phyloP scores from a whole-genome alignment of 2,329 filamentous ascomycete genomes.

The Pseudopyricularia cyperi region DNA sequence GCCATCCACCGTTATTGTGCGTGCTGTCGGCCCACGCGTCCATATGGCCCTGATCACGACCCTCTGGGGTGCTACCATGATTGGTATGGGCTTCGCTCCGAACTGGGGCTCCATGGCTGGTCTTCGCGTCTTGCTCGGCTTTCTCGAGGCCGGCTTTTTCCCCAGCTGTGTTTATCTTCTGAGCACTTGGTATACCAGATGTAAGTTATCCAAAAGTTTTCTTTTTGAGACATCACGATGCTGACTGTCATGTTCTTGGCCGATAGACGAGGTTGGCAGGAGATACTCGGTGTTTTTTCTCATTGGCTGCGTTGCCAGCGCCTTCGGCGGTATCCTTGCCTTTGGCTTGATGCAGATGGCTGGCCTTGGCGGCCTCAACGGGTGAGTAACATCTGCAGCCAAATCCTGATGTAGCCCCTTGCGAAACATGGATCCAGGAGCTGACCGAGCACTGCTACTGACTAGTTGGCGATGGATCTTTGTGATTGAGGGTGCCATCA shows the following conservation, averaged over 20 bases:
- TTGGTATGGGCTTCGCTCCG: slow-evolving; percentile 51
- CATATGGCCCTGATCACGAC: slow-evolving; percentile 42
- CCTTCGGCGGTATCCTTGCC: slow-evolving; percentile 55
- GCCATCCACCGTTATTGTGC: slow-evolving; percentile 54
- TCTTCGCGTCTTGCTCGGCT: slow-evolving; percentile 44
- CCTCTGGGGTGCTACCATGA: slow-evolving; percentile 48
- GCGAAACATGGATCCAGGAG: not conserved
- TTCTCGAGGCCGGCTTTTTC: slow-evolving; percentile 61
- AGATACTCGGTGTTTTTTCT: slow-evolving; percentile 59
- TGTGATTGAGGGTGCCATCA: slow-evolving; percentile 39
- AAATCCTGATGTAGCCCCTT: not conserved
- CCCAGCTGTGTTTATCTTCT: slow-evolving; percentile 58
- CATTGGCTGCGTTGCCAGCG: slow-evolving; percentile 51
- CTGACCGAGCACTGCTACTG: not conserved
- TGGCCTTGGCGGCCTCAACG: slow-evolving; percentile 33
- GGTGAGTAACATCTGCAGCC: slow-evolving; percentile 2
- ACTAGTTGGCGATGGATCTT: slow-evolving; percentile 56
- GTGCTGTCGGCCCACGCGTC: slow-evolving; percentile 49
- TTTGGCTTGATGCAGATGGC: slow-evolving; percentile 56
- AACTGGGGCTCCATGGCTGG: slow-evolving; percentile 38
- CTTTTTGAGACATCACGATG: not conserved
- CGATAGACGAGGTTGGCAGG: slow-evolving; percentile 51
- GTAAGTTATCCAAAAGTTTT: slow-evolving; percentile 21
- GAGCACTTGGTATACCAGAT: slow-evolving; percentile 61
- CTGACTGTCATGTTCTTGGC: not conserved